phyloP scores from a whole-genome alignment of 1,284 basidiomycete species.

The Inonotus hispidus region DNA sequence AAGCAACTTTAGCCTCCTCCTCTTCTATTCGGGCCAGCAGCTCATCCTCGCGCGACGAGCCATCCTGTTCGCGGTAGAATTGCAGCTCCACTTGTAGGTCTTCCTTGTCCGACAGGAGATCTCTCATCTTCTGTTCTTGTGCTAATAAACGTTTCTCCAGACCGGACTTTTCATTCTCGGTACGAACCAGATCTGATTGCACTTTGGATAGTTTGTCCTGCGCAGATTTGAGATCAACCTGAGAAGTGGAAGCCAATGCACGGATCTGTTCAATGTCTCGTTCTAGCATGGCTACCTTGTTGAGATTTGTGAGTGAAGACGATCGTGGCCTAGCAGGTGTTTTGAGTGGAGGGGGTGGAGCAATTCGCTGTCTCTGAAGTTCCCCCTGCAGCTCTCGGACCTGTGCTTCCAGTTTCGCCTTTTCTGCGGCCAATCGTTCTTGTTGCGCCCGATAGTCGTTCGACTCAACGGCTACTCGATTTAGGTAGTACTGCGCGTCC shows the following conservation, averaged over 20 bases:
- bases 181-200: conserved; percentile 43
- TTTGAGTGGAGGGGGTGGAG: conserved; percentile 27
- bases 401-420: conserved; percentile 45
- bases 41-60: conserved; percentile 43
- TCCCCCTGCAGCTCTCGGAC: conserved; percentile 51
- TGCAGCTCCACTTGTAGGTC: conserved; percentile 42
- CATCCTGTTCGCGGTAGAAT: conserved; percentile 33
- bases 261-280: conserved; percentile 47
- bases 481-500: conserved; percentile 55
- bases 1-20: conserved; percentile 54
- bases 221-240: conserved; percentile 35
- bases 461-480: conserved; percentile 50
- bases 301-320: conserved; percentile 44
- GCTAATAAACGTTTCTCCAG: conserved; percentile 40
- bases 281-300: conserved; percentile 43
- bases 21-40: conserved; percentile 57
- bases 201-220: conserved; percentile 43
- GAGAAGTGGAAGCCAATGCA: conserved; percentile 37
- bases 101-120: conserved; percentile 45
- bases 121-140: conserved; percentile 39
- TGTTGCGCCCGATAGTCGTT: conserved; percentile 39
- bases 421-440: conserved; percentile 50
- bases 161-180: conserved; percentile 57
- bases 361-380: conserved; percentile 32
- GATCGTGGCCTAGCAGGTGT: conserved; percentile 37